Conservation (phyloP, 352 stramenopile genomes). For the Globisporangium nagaii region DNA sequence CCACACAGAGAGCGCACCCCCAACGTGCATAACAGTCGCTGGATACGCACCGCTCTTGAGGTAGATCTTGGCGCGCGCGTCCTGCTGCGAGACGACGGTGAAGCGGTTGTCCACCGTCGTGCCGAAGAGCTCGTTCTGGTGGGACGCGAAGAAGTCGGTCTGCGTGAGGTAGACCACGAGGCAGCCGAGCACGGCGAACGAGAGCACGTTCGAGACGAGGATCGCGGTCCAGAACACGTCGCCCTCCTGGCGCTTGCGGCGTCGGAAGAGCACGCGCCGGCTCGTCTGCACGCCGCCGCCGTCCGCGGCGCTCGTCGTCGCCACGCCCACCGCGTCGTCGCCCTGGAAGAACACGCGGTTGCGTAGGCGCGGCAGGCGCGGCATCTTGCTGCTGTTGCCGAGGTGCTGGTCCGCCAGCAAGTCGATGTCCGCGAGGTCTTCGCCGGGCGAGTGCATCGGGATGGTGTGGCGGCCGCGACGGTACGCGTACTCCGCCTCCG, state of each 20-base stretch:
- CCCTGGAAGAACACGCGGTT: slow-evolving; percentile 50
- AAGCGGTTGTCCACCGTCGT: slow-evolving; percentile 80
- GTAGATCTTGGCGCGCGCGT: slow-evolving; percentile 57
- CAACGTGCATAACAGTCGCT: too few relatives aligned
- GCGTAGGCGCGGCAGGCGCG: slow-evolving; percentile 28
- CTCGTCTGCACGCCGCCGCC: slow-evolving; percentile 3
- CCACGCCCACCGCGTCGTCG: slow-evolving; percentile 13
- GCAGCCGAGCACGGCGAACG: slow-evolving; percentile 52
- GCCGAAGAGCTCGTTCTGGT: slow-evolving; percentile 77
- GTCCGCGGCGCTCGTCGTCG: not conserved
- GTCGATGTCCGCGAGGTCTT: slow-evolving; percentile 28
- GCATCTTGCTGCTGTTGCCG: slow-evolving; percentile 10
- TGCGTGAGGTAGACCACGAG: slow-evolving; percentile 69
- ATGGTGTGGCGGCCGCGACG: slow-evolving; percentile 43
- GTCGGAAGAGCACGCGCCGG: slow-evolving; percentile 54
- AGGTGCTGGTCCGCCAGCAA: slow-evolving; percentile 15
- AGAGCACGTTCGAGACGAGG: slow-evolving; percentile 60
- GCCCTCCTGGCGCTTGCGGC: slow-evolving; percentile 36
- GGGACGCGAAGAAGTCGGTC: slow-evolving; percentile 76
- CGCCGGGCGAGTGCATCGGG: slow-evolving; percentile 65
- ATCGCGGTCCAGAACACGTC: slow-evolving; percentile 75
- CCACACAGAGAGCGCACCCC: too few relatives aligned
- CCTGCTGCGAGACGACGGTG: slow-evolving; percentile 67
- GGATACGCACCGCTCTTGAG: slow-evolving; percentile 66
- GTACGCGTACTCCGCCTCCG: slow-evolving; percentile 48